Evolutionary conservation across 441 rosid genomes (phyloP).

Genomic region (Jatropha podagrica): DNA sequence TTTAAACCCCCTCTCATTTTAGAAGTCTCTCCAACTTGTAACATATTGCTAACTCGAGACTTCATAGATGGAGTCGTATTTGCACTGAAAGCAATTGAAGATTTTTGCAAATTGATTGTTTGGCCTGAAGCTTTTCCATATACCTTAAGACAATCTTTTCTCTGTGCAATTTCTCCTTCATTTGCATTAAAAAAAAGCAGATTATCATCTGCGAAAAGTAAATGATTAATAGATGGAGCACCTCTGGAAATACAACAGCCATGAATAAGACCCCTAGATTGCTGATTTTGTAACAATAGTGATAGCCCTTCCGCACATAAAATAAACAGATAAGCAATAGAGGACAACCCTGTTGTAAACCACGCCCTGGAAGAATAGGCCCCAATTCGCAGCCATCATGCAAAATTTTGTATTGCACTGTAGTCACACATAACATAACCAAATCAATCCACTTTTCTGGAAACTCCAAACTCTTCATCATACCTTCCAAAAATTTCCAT

Average conservation of each 20-base stretch:
- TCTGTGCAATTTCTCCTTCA: too few species aligned
- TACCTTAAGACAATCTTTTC: too few species aligned
- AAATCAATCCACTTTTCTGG: neutral
- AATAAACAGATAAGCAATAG: neutral
- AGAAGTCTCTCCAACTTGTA: too few species aligned
- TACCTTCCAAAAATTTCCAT: neutral
- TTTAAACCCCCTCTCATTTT: too few species aligned
- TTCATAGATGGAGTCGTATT: too few species aligned
- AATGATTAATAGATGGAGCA: neutral
- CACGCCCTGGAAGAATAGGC: neutral
- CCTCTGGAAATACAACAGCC: neutral
- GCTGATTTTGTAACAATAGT: neutral
- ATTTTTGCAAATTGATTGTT: too few species aligned
- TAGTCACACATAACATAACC: neutral
- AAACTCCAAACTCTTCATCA: neutral
- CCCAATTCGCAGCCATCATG: neutral
- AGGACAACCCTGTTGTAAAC: neutral
- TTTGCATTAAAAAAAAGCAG: neutral
- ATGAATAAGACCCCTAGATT: neutral
- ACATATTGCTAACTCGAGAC: too few species aligned
- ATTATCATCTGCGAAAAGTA: neutral
- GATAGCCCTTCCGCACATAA: neutral
- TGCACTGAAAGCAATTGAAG: too few species aligned
- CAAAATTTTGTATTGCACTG: neutral
- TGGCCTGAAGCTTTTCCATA: too few species aligned